Conservation (phyloP, 1,284 basidiomycete species). For the Ceratobasidium sp. region DNA sequence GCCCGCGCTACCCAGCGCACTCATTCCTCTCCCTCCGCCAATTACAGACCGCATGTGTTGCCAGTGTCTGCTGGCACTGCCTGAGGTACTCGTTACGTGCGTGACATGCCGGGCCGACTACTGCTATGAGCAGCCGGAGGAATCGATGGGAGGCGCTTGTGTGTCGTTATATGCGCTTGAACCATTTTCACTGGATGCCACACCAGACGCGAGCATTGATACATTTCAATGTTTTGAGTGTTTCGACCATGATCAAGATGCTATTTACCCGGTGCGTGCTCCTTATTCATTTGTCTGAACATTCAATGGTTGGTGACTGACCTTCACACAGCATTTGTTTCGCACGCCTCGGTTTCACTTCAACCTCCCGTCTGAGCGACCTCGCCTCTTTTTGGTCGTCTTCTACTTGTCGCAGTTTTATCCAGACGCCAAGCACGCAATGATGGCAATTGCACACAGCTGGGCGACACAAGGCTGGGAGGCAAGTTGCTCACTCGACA, state of each 20-base stretch:
- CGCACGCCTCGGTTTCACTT: neutral
- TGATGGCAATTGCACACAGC: neutral
- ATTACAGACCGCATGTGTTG: neutral
- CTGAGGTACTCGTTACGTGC: neutral
- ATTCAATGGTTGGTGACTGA: too few relatives aligned
- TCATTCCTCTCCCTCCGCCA: neutral
- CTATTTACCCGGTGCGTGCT: constrained; percentile 1
- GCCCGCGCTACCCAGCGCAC: neutral
- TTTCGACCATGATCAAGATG: neutral
- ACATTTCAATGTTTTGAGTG: neutral
- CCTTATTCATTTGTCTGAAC: neutral
- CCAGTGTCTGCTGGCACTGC: neutral
- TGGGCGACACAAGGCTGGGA: neutral
- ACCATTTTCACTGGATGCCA: neutral
- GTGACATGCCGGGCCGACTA: neutral
- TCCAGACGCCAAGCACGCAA: constrained; percentile 3
- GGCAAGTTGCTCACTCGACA: neutral
- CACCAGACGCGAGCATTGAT: neutral
- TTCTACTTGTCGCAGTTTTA: constrained; percentile 15
- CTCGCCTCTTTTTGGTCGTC: neutral
- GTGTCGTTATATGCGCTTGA: neutral
- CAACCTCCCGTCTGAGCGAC: neutral
- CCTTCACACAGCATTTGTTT: neutral
- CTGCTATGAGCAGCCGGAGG: neutral
- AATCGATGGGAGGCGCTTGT: neutral